Evolutionary conservation across 2,329 filamentous ascomycete species (phyloP).

Genomic region (Scedosporium dehoogii): DNA sequence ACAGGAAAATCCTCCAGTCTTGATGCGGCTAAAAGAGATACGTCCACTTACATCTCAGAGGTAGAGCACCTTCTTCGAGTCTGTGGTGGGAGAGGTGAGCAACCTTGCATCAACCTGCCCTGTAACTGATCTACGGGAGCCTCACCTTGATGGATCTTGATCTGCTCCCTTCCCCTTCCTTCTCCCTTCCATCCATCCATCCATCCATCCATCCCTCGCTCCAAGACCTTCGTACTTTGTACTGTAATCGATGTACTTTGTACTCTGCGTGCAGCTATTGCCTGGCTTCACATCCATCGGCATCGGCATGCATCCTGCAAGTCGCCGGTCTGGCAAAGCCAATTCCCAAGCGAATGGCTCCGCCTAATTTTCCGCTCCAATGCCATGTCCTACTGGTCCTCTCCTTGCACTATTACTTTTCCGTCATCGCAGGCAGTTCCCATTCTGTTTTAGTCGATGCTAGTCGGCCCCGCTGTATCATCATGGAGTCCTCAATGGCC

Average conservation of each 20-base stretch:
- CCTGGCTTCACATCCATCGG: not conserved
- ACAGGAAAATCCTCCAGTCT: not conserved
- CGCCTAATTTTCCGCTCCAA: not conserved
- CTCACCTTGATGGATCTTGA: no score
- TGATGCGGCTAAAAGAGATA: not conserved
- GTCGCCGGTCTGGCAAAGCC: not conserved
- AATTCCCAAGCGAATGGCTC: not conserved
- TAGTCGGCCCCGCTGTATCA: no score
- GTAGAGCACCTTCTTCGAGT: not conserved
- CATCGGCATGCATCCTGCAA: conserved; percentile 4
- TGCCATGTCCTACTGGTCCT: no score
- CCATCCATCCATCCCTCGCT: no score
- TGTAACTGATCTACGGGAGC: conserved; percentile 6
- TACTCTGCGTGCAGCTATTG: not conserved
- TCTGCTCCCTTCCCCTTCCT: not conserved
- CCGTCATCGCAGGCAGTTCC: no score
- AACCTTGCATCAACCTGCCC: conserved; percentile 1
- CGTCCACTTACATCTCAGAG: not conserved
- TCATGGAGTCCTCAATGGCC: no score
- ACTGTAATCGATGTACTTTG: not conserved
- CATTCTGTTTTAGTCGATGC: no score
- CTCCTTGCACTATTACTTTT: no score
- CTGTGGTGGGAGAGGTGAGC: not conserved
- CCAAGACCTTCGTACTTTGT: not conserved
- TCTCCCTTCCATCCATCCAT: not conserved